Base-by-base conservation (phyloP, 1,284 basidiomycete species). In the Porphyrellus sp. region DNA sequence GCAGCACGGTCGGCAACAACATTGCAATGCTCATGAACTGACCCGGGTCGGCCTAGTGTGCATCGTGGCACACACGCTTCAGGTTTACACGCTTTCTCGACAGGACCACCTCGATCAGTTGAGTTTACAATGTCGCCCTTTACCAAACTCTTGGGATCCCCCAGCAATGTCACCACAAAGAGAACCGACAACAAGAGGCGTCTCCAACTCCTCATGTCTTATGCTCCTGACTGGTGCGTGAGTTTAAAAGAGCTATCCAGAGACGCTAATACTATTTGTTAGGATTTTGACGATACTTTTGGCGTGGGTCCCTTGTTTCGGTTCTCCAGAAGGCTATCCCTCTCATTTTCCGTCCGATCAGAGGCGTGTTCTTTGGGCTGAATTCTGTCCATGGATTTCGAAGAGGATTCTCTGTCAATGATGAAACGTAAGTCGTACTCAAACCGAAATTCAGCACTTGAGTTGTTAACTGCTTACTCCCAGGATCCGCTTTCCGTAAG, bases 341-440 rank as follows among this genome's bases (percentile, higher is more conserved):
- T 23, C 41, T 56, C 39, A 53, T 52, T 11, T 12, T 51, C 48
- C 33, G 35, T 27, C 25, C 54, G 35, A 21, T 58, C 59, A 92
- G 90, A 47, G 79, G 74, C 1, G 61, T 82, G 1, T 86, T 92
- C 65, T 83, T 85, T 63, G 77, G 82, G 8, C 72, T 95, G 16
- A 80, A 92, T 63, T 74, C 77, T 23, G 77, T 93, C 3, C 75
- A 85, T 42, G 95, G 95, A 5, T 96, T 89, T 71, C 82, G 88
- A 61, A 77, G 95, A 50, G 80, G 84, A 51, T 97, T 97, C 71
- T 93, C 90, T 0, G 73, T 95, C 13, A 75, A 77, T 34, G 93
- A 97, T 69, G 84, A 84, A 12, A 85, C 89, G 77, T 89, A 63
- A 51, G 84, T 43, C 15, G 18, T 2, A 16, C 13, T 39, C 35